phyloP scores from a whole-genome alignment of 306 rosid genomes.

The Gleditsia sinensis region DNA sequence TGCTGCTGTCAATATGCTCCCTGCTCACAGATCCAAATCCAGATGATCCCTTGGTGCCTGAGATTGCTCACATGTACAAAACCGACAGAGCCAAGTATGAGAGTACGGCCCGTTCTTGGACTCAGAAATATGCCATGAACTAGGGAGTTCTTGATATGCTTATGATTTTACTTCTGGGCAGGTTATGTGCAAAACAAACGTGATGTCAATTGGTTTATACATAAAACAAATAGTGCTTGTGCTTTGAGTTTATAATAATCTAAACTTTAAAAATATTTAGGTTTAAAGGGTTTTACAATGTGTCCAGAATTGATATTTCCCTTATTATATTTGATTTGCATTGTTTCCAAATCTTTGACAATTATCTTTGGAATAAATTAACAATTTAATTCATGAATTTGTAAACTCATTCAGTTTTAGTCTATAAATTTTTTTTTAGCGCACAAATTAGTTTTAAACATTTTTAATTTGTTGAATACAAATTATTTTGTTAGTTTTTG shows the following conservation, averaged over 20 bases:
- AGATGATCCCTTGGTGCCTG: constrained; percentile 62
- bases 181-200: constrained; percentile 12
- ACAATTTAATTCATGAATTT: too few relatives aligned
- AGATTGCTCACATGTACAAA: constrained; percentile 62
- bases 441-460: too few relatives aligned
- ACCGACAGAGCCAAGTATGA: constrained; percentile 52
- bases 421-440: too few relatives aligned
- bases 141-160: constrained; percentile 22
- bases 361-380: not conserved
- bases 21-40: constrained; percentile 64
- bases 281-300: not conserved
- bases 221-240: constrained; percentile 8
- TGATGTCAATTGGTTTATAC: constrained; percentile 23
- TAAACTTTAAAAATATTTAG: not conserved
- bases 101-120: constrained; percentile 61
- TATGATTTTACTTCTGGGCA: not conserved
- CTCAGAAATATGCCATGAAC: constrained; percentile 60
- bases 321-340: not conserved
- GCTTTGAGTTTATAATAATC: constrained; percentile 31
- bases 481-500: too few relatives aligned
- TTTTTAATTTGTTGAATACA: too few relatives aligned
- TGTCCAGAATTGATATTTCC: not conserved
- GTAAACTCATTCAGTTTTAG: too few relatives aligned
- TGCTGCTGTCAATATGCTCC: constrained; percentile 58
- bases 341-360: not conserved